phyloP scores from a whole-genome alignment of 2,329 filamentous ascomycete species.

The Colletotrichum higginsianum region DNA sequence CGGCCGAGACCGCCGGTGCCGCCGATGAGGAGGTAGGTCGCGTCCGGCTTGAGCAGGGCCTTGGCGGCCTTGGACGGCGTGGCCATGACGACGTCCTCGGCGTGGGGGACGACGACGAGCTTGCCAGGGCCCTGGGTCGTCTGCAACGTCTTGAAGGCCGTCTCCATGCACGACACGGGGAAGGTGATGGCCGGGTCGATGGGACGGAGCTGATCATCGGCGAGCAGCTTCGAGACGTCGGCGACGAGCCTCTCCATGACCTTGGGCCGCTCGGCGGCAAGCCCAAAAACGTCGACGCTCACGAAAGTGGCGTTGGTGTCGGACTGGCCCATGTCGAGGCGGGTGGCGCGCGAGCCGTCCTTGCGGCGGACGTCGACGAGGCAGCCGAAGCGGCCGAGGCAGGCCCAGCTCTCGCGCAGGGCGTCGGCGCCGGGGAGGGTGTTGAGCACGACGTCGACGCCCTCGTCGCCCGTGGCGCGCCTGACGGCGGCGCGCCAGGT shows the following conservation, averaged over 20 bases:
- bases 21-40: constrained; percentile 66
- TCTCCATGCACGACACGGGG: constrained; percentile 56
- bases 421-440: constrained; percentile 60
- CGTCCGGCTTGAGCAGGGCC: constrained; percentile 56
- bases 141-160: constrained; percentile 55
- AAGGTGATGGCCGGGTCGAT: constrained; percentile 54
- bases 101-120: constrained; percentile 59
- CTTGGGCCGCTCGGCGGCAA: constrained; percentile 60
- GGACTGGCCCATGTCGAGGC: constrained; percentile 65
- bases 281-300: constrained; percentile 61
- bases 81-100: constrained; percentile 59
- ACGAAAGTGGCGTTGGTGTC: constrained; percentile 63
- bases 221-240: constrained; percentile 55
- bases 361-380: constrained; percentile 62
- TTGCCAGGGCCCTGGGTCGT: constrained; percentile 57
- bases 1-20: constrained; percentile 67
- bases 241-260: constrained; percentile 56
- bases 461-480: constrained; percentile 48
- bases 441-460: constrained; percentile 57
- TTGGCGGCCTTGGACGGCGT: constrained; percentile 53
- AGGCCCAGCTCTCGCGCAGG: constrained; percentile 59
- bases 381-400: constrained; percentile 60
- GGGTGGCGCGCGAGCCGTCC: constrained; percentile 56
- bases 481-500: constrained; percentile 51
- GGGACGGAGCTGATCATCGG: constrained; percentile 52